Evolutionary conservation across 129 eudicot genomes (phyloP).

Genomic region (Ambrosia artemisiifolia): DNA sequence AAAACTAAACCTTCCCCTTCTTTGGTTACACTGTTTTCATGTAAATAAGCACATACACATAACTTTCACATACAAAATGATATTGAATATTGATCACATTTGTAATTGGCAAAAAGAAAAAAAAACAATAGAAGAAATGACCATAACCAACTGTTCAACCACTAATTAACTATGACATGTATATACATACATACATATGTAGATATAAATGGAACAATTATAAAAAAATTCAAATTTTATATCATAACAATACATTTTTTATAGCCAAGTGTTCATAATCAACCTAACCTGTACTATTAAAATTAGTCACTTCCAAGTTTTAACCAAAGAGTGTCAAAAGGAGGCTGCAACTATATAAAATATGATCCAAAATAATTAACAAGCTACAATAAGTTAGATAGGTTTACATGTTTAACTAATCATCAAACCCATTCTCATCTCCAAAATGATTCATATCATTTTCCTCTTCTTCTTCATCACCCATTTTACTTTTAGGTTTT

Average conservation of each 20-base stretch:
- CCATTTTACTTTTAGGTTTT: slow-evolving; percentile 29
- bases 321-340: neutral
- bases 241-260: too few relatives aligned
- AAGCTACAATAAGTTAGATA: slow-evolving; percentile 10
- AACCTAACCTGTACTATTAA: neutral
- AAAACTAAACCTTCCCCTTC: neutral
- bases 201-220: too few relatives aligned
- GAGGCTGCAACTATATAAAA: slow-evolving; percentile 12
- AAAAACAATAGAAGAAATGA: too few relatives aligned
- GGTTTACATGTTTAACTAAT: slow-evolving; percentile 14
- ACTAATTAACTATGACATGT: too few relatives aligned
- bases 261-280: neutral
- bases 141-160: too few relatives aligned
- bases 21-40: neutral
- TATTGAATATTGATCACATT: too few relatives aligned
- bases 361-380: slow-evolving; percentile 3
- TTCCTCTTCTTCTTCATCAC: slow-evolving; percentile 19
- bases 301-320: neutral
- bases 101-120: too few relatives aligned
- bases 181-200: too few relatives aligned
- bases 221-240: too few relatives aligned
- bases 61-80: too few relatives aligned
- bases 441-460: slow-evolving; percentile 23
- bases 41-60: neutral
- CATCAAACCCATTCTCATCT: slow-evolving; percentile 40